Conservation (phyloP, 2,329 filamentous ascomycete species). For the Nemania diffusa region DNA sequence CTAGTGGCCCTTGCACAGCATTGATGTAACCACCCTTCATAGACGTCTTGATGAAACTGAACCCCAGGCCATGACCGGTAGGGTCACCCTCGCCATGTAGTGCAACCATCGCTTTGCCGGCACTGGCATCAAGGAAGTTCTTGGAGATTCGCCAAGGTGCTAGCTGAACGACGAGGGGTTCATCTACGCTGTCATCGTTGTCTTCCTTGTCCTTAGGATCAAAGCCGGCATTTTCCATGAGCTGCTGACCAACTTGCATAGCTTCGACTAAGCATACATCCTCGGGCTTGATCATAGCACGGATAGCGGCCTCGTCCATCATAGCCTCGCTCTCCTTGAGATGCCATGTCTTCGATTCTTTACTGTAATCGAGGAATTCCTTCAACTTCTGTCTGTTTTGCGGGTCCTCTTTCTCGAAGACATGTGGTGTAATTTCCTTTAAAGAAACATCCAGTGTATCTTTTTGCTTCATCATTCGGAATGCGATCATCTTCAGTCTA, state of each 20-base stretch:
- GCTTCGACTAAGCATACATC: constrained; percentile 94
- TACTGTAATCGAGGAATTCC: constrained; percentile 92
- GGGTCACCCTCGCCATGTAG: constrained; percentile 95
- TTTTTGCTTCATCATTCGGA: constrained; percentile 84
- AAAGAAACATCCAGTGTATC: constrained; percentile 75
- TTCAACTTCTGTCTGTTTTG: constrained; percentile 97
- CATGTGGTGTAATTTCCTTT: constrained; percentile 89
- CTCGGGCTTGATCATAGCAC: constrained; percentile 91
- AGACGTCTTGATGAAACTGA: constrained; percentile 96
- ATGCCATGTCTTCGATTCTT: constrained; percentile 88
- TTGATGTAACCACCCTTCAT: constrained; percentile 98
- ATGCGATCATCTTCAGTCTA: constrained; percentile 94
- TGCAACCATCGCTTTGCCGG: constrained; percentile 96
- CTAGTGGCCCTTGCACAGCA: constrained; percentile 74
- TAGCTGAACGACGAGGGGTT: constrained; percentile 86
- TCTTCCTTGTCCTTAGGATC: constrained; percentile 75
- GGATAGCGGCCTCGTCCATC: constrained; percentile 82
- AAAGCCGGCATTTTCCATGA: constrained; percentile 91
- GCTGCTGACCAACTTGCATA: constrained; percentile 94
- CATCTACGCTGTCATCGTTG: constrained; percentile 71
- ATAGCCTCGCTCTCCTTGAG: constrained; percentile 77
- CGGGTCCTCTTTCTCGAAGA: constrained; percentile 91
- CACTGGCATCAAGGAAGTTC: constrained; percentile 92
- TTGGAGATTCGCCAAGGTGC: constrained; percentile 97
- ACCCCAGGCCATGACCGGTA: constrained; percentile 90